These are phyloP conservation scores for Lasiodiplodia theobromae DNA, from an alignment of 2,329 filamentous ascomycete genomes.

Conservation along the genomic window DNA sequence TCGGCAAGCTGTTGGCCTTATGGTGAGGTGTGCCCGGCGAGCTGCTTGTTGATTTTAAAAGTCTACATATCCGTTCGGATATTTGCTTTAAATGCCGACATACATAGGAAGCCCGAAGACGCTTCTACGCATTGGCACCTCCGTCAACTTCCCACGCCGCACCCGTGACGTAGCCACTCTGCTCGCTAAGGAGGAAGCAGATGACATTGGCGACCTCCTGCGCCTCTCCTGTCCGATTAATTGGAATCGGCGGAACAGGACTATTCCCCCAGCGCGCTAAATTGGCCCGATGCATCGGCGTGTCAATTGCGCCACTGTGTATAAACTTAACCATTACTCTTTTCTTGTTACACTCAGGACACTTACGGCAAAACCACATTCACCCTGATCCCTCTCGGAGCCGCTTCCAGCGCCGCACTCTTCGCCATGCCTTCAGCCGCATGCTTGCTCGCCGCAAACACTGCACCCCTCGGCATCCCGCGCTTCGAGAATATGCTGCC, in stretches of 20 bases:
- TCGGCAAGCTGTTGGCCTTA: too few species aligned
- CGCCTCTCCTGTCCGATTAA: background rate
- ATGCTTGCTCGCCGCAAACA: slow-evolving; percentile 5
- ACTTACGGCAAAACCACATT: slow-evolving; percentile 9
- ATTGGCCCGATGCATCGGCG: background rate
- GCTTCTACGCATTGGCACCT: background rate
- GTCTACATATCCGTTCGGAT: too few species aligned
- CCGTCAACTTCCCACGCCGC: background rate
- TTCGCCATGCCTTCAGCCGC: background rate
- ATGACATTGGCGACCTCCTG: background rate
- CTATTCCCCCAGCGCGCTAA: background rate
- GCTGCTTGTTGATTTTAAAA: too few species aligned
- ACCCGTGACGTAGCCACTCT: background rate
- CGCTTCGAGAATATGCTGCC: background rate
- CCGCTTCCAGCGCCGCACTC: background rate
- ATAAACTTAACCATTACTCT: too few species aligned
- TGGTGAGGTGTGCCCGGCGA: too few species aligned
- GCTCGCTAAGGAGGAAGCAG: background rate
- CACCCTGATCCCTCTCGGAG: background rate
- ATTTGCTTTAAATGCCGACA: too few species aligned
- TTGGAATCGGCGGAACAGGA: background rate
- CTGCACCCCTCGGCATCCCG: background rate
- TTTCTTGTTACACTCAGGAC: too few species aligned
- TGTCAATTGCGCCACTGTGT: background rate
- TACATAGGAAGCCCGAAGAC: too few species aligned